Evolutionary conservation across 169 alveolate genomes (phyloP).

Genomic region (Toxoplasma gondii): DNA sequence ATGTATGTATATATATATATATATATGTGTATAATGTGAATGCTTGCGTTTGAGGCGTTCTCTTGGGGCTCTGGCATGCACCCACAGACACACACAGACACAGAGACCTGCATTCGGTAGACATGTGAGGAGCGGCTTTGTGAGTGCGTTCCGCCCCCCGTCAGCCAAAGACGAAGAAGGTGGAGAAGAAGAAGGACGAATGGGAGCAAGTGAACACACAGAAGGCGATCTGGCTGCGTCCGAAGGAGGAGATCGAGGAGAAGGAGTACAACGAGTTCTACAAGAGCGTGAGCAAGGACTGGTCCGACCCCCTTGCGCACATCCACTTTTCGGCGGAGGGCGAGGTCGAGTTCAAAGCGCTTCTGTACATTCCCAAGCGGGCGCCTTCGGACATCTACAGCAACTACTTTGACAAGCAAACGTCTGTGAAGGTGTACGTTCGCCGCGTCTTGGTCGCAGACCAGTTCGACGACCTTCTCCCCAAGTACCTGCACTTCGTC

Average conservation of each 20-base stretch:
- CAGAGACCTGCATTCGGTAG: too few species aligned
- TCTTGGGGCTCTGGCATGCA: too few species aligned
- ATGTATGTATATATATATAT: not conserved
- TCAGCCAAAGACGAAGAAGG: conserved; percentile 78
- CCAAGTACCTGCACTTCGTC: conserved; percentile 93
- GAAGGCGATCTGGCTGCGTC: conserved; percentile 98
- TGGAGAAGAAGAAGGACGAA: conserved; percentile 87
- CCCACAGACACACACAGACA: too few species aligned
- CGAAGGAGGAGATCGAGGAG: conserved; percentile 94
- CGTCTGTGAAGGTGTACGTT: conserved; percentile 90
- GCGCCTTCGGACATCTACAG: conserved; percentile 94
- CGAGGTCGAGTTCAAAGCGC: conserved; percentile 97
- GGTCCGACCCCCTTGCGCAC: conserved; percentile 94
- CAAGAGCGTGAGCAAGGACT: conserved; percentile 94
- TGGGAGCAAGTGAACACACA: conserved; percentile 93
- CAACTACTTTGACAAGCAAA: conserved; percentile 88
- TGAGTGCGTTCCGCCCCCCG: too few species aligned
- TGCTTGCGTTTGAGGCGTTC: not conserved
- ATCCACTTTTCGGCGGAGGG: conserved; percentile 99
- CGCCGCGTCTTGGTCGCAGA: conserved; percentile 95
- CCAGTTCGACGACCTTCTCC: conserved; percentile 92
- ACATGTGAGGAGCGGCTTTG: too few species aligned
- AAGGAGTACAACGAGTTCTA: conserved; percentile 96
- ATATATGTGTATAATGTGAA: too few species aligned
- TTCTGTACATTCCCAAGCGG: conserved; percentile 94